Evolutionary conservation across 2,329 filamentous ascomycete genomes (phyloP).

Genomic region (Xylariaceae sp.): DNA sequence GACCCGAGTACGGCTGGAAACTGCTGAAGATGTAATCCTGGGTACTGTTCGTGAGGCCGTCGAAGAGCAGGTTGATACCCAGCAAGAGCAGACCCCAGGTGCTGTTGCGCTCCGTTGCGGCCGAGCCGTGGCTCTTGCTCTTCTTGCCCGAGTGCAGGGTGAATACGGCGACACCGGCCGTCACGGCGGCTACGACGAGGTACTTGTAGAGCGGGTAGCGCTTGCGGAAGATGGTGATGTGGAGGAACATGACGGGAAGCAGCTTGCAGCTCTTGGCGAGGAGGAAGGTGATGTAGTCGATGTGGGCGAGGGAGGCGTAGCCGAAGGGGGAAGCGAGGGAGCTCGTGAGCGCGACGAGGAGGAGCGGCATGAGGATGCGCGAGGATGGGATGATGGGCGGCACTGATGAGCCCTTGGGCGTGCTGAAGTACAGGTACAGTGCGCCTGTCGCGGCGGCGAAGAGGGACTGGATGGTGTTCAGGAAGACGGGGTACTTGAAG

Average conservation of each 20-base stretch:
- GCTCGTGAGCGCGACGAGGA: conserved; percentile 80
- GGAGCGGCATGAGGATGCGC: conserved; percentile 69
- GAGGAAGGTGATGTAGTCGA: conserved; percentile 97
- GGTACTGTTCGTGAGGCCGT: conserved; percentile 92
- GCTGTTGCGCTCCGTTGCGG: conserved; percentile 53
- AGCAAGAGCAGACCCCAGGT: conserved; percentile 79
- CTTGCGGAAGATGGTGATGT: conserved; percentile 84
- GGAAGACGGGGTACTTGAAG: conserved; percentile 90
- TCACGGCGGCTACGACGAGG: conserved; percentile 84
- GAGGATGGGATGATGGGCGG: conserved; percentile 71
- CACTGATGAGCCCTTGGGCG: conserved; percentile 43
- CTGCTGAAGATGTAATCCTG: conserved; percentile 88
- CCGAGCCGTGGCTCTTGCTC: conserved; percentile 45
- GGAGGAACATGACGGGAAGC: conserved; percentile 95
- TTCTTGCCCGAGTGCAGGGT: conserved; percentile 71
- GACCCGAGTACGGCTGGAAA: conserved; percentile 77
- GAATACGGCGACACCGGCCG: conserved; percentile 87
- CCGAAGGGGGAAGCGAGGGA: conserved; percentile 93
- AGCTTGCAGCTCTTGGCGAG: conserved; percentile 98
- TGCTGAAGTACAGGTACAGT: conserved; percentile 69
- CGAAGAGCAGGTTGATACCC: conserved; percentile 85
- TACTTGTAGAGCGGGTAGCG: conserved; percentile 96
- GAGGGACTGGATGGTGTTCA: conserved; percentile 91
- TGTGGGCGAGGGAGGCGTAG: conserved; percentile 84
- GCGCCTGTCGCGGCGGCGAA: conserved; percentile 81